Conservation (phyloP, 2,329 filamentous ascomycete genomes). For the Dactylellina sp. region DNA sequence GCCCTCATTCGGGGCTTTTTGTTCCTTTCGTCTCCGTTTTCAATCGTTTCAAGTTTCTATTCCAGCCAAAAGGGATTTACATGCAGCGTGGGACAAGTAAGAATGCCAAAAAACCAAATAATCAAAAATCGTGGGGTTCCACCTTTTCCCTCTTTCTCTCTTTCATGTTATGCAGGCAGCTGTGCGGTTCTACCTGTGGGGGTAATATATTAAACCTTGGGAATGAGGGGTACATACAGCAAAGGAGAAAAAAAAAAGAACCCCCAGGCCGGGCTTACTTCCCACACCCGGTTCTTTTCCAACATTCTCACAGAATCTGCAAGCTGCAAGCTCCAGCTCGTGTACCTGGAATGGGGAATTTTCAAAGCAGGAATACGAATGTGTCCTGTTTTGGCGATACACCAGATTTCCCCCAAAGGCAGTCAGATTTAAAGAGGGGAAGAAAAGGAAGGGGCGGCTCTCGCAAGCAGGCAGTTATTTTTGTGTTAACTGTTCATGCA, state of each 20-base stretch:
- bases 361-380: too few relatives aligned
- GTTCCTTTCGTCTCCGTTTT: neutral
- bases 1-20: neutral
- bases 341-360: too few relatives aligned
- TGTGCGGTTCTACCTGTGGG: slow-evolving; percentile 3
- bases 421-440: too few relatives aligned
- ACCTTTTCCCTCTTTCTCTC: neutral
- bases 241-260: neutral
- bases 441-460: too few relatives aligned
- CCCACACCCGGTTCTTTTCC: slow-evolving; percentile 5
- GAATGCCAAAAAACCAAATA: slow-evolving; percentile 1
- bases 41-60: neutral
- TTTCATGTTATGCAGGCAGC: neutral
- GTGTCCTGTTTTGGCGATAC: too few relatives aligned
- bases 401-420: too few relatives aligned
- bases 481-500: slow-evolving; percentile 10
- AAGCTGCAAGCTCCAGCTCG: neutral
- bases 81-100: slow-evolving; percentile 21
- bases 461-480: too few relatives aligned
- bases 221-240: slow-evolving; percentile 29
- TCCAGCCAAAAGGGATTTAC: neutral
- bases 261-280: neutral
- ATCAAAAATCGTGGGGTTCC: slow-evolving; percentile 29
- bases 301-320: neutral
- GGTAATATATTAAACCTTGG: slow-evolving; percentile 7